phyloP scores from a whole-genome alignment of 306 rosid species.

The Geum urbanum region DNA sequence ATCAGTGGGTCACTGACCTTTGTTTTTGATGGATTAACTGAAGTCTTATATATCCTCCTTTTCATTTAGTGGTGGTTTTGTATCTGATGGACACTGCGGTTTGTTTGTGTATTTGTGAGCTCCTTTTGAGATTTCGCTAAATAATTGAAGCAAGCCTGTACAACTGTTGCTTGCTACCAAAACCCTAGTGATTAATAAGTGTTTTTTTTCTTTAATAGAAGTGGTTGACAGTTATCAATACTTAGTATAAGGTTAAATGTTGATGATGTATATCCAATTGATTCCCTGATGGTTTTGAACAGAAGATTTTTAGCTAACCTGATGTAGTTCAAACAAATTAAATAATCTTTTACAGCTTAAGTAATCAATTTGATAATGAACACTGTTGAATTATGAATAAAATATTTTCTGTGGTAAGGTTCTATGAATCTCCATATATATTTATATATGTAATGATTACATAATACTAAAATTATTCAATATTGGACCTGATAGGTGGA shows the following conservation, averaged over 20 bases:
- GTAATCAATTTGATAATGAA: background rate
- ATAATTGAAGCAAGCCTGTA: background rate
- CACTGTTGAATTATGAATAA: background rate
- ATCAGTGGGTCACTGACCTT: background rate
- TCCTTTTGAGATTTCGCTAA: background rate
- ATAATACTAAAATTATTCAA: conserved; percentile 14
- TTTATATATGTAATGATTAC: background rate
- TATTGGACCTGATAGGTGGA: conserved; percentile 57
- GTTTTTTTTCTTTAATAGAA: no score
- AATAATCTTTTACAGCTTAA: background rate
- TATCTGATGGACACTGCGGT: background rate
- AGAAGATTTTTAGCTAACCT: background rate
- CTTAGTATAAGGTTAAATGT: background rate
- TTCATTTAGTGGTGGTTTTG: background rate
- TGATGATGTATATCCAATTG: background rate
- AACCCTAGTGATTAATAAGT: background rate
- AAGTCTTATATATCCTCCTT: background rate
- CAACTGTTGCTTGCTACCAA: background rate
- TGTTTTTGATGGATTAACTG: background rate
- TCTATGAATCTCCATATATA: background rate
- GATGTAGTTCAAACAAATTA: background rate
- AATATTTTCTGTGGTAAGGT: background rate
- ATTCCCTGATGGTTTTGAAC: background rate
- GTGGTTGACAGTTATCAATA: background rate
- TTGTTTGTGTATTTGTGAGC: background rate